A percentile compares a stretch with the other conserved stretches of the same genome.
phyloP scores from a whole-genome alignment of 202 grass and related monocot species.

The Digitaria exilis region DNA sequence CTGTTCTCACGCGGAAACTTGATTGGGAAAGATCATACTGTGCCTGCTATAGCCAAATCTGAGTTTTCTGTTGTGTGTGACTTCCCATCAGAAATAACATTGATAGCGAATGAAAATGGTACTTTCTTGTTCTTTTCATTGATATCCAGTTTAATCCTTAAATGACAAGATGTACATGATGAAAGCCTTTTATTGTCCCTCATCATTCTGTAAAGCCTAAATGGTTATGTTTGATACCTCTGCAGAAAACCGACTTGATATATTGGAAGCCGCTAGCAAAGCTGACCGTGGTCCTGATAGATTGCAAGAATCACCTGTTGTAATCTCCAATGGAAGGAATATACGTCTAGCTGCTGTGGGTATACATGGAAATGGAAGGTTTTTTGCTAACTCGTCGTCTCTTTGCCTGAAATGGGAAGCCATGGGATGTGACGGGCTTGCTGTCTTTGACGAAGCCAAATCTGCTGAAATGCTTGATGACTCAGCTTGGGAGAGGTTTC shows the following conservation, averaged over 20 bases:
- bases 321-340: slow-evolving; percentile 80
- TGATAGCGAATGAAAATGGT: slow-evolving; percentile 99
- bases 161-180: slow-evolving; percentile 4
- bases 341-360: slow-evolving; percentile 77
- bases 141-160: slow-evolving; percentile 29
- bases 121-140: slow-evolving; percentile 51
- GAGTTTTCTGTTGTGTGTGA: slow-evolving; percentile 79
- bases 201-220: slow-evolving; percentile 5
- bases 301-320: slow-evolving; percentile 75
- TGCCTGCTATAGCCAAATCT: slow-evolving; percentile 61
- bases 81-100: slow-evolving; percentile 74
- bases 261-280: slow-evolving; percentile 69
- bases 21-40: slow-evolving; percentile 77
- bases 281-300: slow-evolving; percentile 69
- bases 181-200: not conserved
- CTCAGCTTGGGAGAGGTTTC: slow-evolving; percentile 84
- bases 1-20: slow-evolving; percentile 94
- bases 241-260: slow-evolving; percentile 73
- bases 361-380: slow-evolving; percentile 66
- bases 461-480: slow-evolving; percentile 44
- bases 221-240: too few relatives aligned
- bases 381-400: slow-evolving; percentile 95
- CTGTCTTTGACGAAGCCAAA: slow-evolving; percentile 57
- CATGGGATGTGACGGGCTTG: slow-evolving; percentile 73
- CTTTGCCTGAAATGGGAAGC: slow-evolving; percentile 86